Evolutionary conservation across 768 basidiomycete genomes (phyloP), one percentile per base, ranked within the genome.

Genomic region (Polyporus arcularius): DNA sequence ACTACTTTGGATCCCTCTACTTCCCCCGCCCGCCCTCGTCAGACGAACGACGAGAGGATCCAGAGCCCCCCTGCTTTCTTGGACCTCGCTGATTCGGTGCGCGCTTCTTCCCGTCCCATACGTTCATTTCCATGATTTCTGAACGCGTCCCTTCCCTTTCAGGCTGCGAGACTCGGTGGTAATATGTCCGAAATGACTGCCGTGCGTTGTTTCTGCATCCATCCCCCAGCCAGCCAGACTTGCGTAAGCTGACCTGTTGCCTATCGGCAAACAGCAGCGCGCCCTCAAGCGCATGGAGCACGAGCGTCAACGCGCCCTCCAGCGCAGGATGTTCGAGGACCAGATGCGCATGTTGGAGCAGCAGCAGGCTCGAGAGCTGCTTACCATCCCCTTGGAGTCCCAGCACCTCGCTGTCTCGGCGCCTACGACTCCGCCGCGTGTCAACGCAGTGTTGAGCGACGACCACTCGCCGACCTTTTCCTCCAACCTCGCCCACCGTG

Each of bases 271-370:
- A 21, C 55, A 56, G 55, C 90, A 90, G 92, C 68, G 88, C 94
- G 62, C 93, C 72, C 80, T 94, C 70, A 97, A 95, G 73, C 90
- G 94, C 67, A 77, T 91, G 65, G 76, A 95, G 74, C 94, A 98
- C 71, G 94, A 97, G 75, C 87, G 92, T 53, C 92, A 95, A 75
- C 92, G 95, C 63, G 78, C 78, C 41, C 73, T 92, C 45, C 95
- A 96, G 73, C 88, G 94, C 71, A 90, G 87, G 75, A 76, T 92
- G 69, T 98, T 98, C 74, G 96, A 98, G 76, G 93, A 96, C 68
- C 94, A 97, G 77, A 97, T 97, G 96, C 89, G 90, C 57, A 87
- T 82, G 55, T 83, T 98, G 65, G 95, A 98, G 77, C 88, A 90
- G 65, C 88, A 94, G 73, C 96, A 98, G 76, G 87, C 86, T 12